A percentile compares a stretch with the other conserved stretches of the same genome.
These are phyloP conservation scores for Monosporascus cannonballus DNA, from an alignment of 2,329 filamentous ascomycete species.

Conservation along the genomic window DNA sequence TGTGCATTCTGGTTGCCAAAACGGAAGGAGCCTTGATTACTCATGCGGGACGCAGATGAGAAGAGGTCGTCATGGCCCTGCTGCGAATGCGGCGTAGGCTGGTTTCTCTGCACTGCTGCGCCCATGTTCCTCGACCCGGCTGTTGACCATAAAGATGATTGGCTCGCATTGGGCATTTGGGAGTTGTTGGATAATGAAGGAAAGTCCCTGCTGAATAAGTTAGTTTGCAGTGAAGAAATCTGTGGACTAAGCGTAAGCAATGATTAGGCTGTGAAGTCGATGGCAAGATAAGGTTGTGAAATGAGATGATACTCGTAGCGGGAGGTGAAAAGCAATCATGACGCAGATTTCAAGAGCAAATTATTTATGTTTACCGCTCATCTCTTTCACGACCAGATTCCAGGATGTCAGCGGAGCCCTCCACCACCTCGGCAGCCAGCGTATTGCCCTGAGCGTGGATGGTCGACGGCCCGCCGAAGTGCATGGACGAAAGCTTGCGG, in stretches of 20 bases:
- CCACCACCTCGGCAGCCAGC: neutral
- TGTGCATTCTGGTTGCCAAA: conserved; percentile 45
- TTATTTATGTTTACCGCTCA: neutral
- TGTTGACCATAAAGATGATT: conserved; percentile 50
- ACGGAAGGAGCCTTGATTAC: conserved; percentile 43
- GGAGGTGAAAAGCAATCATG: neutral
- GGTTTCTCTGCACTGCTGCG: conserved; percentile 44
- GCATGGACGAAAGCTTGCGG: neutral
- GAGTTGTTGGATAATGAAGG: conserved; percentile 59
- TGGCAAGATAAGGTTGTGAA: neutral
- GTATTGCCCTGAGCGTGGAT: neutral
- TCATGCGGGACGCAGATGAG: conserved; percentile 30
- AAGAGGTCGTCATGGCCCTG: conserved; percentile 43
- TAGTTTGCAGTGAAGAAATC: conserved; percentile 12
- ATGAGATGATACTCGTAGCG: neutral
- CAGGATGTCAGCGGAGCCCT: neutral
- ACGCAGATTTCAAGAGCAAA: neutral
- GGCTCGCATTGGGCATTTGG: conserved; percentile 42
- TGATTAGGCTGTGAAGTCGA: too few relatives aligned
- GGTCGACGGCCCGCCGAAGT: neutral
- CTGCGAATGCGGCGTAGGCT: conserved; percentile 46
- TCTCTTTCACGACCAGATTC: neutral
- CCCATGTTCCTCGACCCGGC: conserved; percentile 42
- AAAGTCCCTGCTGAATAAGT: conserved; percentile 48
- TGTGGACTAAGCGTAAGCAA: too few relatives aligned